Evolutionary conservation across 768 basidiomycete species (phyloP), one percentile per base, ranked within the genome.

Genomic region (Termitomyces sp.): DNA sequence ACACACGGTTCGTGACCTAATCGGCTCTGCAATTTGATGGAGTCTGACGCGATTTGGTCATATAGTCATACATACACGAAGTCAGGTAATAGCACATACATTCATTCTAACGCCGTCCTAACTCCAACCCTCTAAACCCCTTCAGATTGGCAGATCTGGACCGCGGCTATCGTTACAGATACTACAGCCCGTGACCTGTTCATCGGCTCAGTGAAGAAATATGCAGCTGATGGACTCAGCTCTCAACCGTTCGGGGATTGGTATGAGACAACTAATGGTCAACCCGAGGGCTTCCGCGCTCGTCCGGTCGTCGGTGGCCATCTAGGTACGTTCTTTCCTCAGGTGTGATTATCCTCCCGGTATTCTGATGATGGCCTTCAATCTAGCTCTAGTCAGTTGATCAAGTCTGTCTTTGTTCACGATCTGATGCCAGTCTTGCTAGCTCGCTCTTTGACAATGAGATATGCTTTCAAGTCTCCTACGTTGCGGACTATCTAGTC

Each of bases 241-340:
- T 66, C 66, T 17, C 69, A 72, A 56, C 66, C 74, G 14, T 67
- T 74, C 32, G 70, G 71, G 11, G 81, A 83, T 61, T 80, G 80
- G 80, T 82, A 84, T 63, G 80, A 83, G 62, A 81, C 81, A 0
- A 71, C 70, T 10, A 72, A 78, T 58, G 83, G 81, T 12, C 52
- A 64, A 8, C 70, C 74, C 7, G 68, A 77, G 48, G 77, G 77
- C 5, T 83, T 84, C 75, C 72, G 75, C 41, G 81, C 82, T 3
- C 73, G 83, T 14, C 82, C 82, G 2, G 82, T 83, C n/a, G 81
- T 79, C 4, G 81, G 81, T n/a, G 82, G 80, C 38, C 81, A 83
- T 67, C 54, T 72, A 71, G 72, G 79, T 80, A 58, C 21, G 49
- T 28, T 28, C 19, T 17, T 24, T 34, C 5, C n/a, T 34, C 5